phyloP scores from a whole-genome alignment of 2,329 filamentous ascomycete genomes.

The Penicillium frequentans region DNA sequence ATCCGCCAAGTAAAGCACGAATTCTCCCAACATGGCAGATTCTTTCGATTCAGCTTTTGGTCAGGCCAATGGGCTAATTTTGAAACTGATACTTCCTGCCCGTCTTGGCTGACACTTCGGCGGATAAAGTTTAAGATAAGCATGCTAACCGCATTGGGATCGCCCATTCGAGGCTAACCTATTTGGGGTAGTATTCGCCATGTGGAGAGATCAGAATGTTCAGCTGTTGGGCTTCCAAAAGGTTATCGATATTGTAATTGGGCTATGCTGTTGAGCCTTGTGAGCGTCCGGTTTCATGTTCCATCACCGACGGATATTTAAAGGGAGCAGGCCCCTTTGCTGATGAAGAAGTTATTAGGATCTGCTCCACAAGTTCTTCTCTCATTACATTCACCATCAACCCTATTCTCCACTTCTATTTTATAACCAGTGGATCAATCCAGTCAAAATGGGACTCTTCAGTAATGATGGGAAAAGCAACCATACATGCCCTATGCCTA shows the following conservation, averaged over 20 bases:
- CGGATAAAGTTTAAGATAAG: not conserved
- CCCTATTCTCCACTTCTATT: no score
- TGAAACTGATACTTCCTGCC: not conserved
- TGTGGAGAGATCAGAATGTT: not conserved
- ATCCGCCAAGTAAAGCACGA: no score
- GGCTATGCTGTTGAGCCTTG: not conserved
- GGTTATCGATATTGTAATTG: no score
- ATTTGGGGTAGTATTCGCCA: not conserved
- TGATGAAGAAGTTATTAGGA: not conserved
- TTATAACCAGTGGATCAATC: not conserved
- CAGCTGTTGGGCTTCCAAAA: not conserved
- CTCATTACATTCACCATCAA: not conserved
- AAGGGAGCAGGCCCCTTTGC: not conserved
- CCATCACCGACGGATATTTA: not conserved
- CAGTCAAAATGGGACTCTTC: not conserved
- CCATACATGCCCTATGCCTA: conserved; percentile 4
- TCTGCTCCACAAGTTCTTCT: not conserved
- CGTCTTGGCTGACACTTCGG: not conserved
- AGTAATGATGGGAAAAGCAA: not conserved
- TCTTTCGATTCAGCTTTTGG: not conserved
- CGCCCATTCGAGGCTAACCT: not conserved
- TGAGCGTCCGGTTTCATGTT: not conserved
- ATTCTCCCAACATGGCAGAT: no score
- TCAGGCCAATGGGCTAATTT: not conserved
- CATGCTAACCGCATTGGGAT: not conserved